These are phyloP conservation scores for Isabelozyma pseudorhagii DNA, from an alignment of 805 yeast genomes.

Conservation along the genomic window DNA sequence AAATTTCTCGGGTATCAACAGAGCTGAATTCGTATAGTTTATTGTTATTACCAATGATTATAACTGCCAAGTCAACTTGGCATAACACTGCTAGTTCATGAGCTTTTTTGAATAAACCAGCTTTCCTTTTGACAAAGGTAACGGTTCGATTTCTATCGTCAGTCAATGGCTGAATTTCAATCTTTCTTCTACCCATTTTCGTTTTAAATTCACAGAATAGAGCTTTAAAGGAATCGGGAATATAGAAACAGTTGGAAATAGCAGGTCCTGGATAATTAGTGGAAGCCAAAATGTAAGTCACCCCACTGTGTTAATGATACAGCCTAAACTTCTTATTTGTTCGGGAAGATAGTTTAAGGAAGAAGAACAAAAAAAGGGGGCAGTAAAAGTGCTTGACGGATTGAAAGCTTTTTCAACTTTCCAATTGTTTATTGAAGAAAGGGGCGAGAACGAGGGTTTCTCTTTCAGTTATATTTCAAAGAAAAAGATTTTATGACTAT, in stretches of 20 bases:
- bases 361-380: too few relatives aligned
- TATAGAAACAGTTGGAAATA: background rate
- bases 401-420: too few relatives aligned
- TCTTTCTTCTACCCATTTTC: conserved; percentile 95
- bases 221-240: background rate
- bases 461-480: background rate
- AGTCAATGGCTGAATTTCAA: conserved; percentile 83
- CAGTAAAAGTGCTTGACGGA: too few relatives aligned
- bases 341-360: too few relatives aligned
- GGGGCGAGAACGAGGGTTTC: too few relatives aligned
- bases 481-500: background rate
- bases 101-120: conserved; percentile 87
- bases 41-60: conserved; percentile 79
- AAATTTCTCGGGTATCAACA: conserved; percentile 47
- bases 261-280: too few relatives aligned
- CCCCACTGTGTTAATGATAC: too few relatives aligned
- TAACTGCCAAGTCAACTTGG: conserved; percentile 88
- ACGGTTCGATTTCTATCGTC: conserved; percentile 86
- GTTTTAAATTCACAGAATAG: too few relatives aligned
- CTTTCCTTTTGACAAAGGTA: conserved; percentile 91
- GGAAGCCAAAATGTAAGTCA: too few relatives aligned
- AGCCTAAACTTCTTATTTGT: too few relatives aligned
- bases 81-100: conserved; percentile 86
- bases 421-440: too few relatives aligned
- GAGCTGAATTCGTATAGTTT: conserved; percentile 84